A percentile compares a stretch with the other conserved stretches of the same genome.
Conservation (phyloP, 345 rosid genomes). For the Acer yangbiense region DNA sequence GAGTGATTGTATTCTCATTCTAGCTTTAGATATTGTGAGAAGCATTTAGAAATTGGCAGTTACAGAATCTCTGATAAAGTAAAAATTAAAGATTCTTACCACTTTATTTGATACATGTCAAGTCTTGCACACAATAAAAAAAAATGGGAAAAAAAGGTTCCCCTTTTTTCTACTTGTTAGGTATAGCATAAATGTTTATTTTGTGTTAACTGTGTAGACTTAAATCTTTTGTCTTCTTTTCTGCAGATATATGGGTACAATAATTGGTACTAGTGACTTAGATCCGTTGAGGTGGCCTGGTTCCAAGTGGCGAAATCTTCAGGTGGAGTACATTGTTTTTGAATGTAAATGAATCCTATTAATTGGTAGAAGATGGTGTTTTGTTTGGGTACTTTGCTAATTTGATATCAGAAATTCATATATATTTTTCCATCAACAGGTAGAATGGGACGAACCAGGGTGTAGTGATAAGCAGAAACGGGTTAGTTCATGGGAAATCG, state of each 20-base stretch:
- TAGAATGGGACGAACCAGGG: slow-evolving; percentile 99
- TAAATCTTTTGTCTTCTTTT: slow-evolving; percentile 13
- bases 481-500: slow-evolving; percentile 97
- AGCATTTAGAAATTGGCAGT: neutral
- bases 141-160: neutral
- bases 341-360: neutral
- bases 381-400: neutral
- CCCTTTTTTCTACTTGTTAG: neutral
- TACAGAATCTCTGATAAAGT: slow-evolving; percentile 5
- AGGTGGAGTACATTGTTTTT: slow-evolving; percentile 40
- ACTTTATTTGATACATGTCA: neutral
- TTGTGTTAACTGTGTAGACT: neutral
- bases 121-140: neutral
- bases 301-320: slow-evolving; percentile 99
- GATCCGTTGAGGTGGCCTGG: slow-evolving; percentile 98
- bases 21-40: neutral
- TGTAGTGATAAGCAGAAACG: slow-evolving; percentile 87
- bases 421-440: slow-evolving; percentile 38
- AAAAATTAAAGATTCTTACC: neutral
- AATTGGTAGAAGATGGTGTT: neutral
- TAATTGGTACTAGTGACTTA: slow-evolving; percentile 74
- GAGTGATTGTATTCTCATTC: neutral
- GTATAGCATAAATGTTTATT: neutral
- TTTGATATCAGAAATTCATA: neutral
- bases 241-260: slow-evolving; percentile 95